These are phyloP conservation scores for Rhodotorula sphaerocarpa DNA, from an alignment of 768 basidiomycete species.

Conservation along the genomic window DNA sequence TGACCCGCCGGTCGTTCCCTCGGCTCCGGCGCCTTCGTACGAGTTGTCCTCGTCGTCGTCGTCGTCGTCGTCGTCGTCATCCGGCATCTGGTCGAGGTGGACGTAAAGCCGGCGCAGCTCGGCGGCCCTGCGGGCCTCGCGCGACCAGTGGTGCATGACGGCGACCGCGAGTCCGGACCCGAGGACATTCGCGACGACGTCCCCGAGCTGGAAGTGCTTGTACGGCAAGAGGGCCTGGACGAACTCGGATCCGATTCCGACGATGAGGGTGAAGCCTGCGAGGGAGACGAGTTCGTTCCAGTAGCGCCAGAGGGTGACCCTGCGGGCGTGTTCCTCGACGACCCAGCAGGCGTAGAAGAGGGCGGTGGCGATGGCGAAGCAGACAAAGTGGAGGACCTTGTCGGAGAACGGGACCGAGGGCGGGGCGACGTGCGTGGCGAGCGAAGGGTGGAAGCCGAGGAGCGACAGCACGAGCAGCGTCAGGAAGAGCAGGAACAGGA, in stretches of 20 bases:
- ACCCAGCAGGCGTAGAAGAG: slow-evolving; percentile 29
- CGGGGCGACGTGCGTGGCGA: slow-evolving; percentile 22
- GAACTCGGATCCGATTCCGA: slow-evolving; percentile 33
- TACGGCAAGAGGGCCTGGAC: slow-evolving; percentile 36
- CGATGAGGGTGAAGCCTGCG: slow-evolving; percentile 21
- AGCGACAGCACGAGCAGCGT: slow-evolving; percentile 26
- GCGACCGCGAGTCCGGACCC: slow-evolving; percentile 24
- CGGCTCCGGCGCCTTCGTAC: background rate
- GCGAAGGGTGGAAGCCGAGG: slow-evolving; percentile 36
- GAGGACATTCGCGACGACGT: slow-evolving; percentile 35
- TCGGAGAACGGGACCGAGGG: slow-evolving; percentile 24
- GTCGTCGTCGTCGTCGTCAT: slow-evolving; percentile 63
- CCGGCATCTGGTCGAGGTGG: slow-evolving; percentile 77
- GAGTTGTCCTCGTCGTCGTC: slow-evolving; percentile 43
- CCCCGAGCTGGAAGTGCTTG: slow-evolving; percentile 37
- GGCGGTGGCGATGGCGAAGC: slow-evolving; percentile 18
- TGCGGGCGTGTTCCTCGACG: slow-evolving; percentile 23
- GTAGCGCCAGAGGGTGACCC: slow-evolving; percentile 25
- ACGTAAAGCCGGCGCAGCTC: slow-evolving; percentile 72
- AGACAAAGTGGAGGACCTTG: slow-evolving; percentile 35
- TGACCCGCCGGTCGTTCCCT: background rate
- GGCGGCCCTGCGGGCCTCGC: background rate
- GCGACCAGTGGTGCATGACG: background rate
- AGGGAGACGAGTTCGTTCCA: slow-evolving; percentile 11
- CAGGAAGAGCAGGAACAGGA: slow-evolving; percentile 21